These are phyloP conservation scores for Exserohilum turcica DNA, from an alignment of 2,329 filamentous ascomycete species.

Conservation along the genomic window DNA sequence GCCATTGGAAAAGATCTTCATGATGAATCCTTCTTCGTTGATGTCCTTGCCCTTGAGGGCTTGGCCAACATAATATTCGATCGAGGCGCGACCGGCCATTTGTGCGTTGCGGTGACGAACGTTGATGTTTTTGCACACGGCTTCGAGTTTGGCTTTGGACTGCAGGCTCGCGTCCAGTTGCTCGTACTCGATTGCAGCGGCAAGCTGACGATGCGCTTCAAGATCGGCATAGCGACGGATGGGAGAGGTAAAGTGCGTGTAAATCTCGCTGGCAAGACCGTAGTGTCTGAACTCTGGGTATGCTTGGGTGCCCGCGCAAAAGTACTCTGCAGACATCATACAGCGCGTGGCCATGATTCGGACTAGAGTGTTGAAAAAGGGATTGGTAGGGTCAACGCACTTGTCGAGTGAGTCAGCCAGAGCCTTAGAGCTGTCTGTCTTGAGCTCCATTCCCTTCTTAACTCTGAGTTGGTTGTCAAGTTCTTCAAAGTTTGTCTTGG, in stretches of 20 bases:
- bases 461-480: conserved; percentile 87
- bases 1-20: conserved; percentile 96
- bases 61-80: conserved; percentile 98
- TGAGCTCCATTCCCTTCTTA: conserved; percentile 80
- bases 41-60: conserved; percentile 77
- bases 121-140: conserved; percentile 98
- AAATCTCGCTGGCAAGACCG: conserved; percentile 93
- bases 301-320: conserved; percentile 89
- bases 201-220: conserved; percentile 89
- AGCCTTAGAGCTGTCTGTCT: conserved; percentile 86
- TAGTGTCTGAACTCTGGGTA: conserved; percentile 97
- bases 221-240: conserved; percentile 98
- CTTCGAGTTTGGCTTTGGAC: conserved; percentile 83
- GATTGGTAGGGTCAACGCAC: conserved; percentile 78
- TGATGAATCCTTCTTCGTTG: conserved; percentile 91
- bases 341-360: conserved; percentile 97
- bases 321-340: conserved; percentile 99
- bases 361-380: conserved; percentile 98
- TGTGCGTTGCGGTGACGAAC: conserved; percentile 96
- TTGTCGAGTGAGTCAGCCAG: conserved; percentile 88
- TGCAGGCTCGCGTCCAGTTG: conserved; percentile 79
- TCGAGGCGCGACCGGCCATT: conserved; percentile 88
- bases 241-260: conserved; percentile 97
- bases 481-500: conserved; percentile 96
- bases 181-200: conserved; percentile 93